Base-by-base conservation (phyloP, 257 asterid genomes). In the Gentiana macrophylla region DNA sequence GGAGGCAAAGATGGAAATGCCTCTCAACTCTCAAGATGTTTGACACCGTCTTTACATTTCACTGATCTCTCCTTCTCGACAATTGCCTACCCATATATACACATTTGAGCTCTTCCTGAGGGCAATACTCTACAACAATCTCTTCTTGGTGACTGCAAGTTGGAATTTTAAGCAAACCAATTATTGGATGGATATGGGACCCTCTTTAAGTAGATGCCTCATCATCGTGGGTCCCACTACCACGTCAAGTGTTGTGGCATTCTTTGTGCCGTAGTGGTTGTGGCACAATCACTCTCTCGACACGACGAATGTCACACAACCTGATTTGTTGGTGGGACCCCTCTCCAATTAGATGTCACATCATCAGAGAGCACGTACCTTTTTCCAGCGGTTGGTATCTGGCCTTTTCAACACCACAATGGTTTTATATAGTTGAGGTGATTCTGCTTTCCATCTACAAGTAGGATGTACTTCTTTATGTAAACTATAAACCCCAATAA, bases 101-200 rank as follows among this genome's bases (percentile, higher is more conserved):
- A 87, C 37, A 60, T 70, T 72, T 1, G 82, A 47, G 2, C n/a
- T 68, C 75, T 74, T 73, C 34, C 75, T 32, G 95, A 80, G 56
- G 95, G 89, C 73, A 83, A 60, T 47, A 81, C 75, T 73, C 89
- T 80, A 73, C 98, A 83, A 56, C 96, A 87, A 56, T 91, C 96
- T 72, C 95, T 84, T 74, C 94, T 73, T 53, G 94, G 72, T 45
- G 79, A 70, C 79, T 73, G 75, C 63, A 73, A 53, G 41, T 53
- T 47, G 47, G 35, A 47, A 33, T n/a, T 41, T 2, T 1, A 41
- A 5, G 5, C 9, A 15, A 15, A 15, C 24, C 24, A 15, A 15
- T 15, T 15, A 15, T 15, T 15, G 24, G 24, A 15, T 15, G 24
- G 24, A 15, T 15, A 15, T 15, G 24, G 24, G 24, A 15, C 24